Conservation (phyloP, 2,329 filamentous ascomycete genomes). For the Fusarium sp. region DNA sequence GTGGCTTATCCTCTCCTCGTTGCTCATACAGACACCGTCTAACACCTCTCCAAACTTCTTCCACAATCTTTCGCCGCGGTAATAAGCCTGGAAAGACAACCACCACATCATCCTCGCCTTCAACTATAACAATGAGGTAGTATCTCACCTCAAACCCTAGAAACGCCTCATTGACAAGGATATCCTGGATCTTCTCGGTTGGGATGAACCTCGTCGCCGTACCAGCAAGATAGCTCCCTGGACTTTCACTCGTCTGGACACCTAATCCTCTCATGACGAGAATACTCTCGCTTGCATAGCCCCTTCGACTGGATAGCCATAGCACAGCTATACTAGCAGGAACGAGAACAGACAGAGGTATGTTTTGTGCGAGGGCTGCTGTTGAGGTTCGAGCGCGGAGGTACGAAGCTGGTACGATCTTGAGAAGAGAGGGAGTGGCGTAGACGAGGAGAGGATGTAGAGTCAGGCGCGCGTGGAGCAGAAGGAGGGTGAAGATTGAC, state of each 20-base stretch:
- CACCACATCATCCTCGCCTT: conserved; percentile 87
- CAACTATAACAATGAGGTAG: conserved; percentile 90
- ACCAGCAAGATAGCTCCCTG: conserved; percentile 68
- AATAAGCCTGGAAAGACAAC: conserved; percentile 93
- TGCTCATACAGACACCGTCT: conserved; percentile 81
- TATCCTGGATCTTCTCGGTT: conserved; percentile 90
- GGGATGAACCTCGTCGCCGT: conserved; percentile 76
- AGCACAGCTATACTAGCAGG: conserved; percentile 54
- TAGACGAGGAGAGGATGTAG: conserved; percentile 48
- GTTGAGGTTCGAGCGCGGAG: conserved; percentile 52
- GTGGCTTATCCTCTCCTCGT: conserved; percentile 50
- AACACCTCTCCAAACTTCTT: conserved; percentile 90
- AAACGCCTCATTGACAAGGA: conserved; percentile 96
- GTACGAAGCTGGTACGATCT: conserved; percentile 29
- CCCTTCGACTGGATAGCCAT: conserved; percentile 60
- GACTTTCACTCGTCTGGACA: conserved; percentile 83
- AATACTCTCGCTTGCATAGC: conserved; percentile 80
- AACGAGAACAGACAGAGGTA: conserved; percentile 57
- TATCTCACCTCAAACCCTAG: conserved; percentile 90
- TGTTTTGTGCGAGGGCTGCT: conserved; percentile 50
- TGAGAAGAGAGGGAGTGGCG: conserved; percentile 23
- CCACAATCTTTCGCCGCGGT: conserved; percentile 79
- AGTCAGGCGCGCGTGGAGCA: conserved; percentile 64
- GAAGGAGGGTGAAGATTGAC: conserved; percentile 58
- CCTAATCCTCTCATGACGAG: conserved; percentile 90